phyloP scores from a whole-genome alignment of 192 early-diverging fungal genomes.

The Backusella australiensis region DNA sequence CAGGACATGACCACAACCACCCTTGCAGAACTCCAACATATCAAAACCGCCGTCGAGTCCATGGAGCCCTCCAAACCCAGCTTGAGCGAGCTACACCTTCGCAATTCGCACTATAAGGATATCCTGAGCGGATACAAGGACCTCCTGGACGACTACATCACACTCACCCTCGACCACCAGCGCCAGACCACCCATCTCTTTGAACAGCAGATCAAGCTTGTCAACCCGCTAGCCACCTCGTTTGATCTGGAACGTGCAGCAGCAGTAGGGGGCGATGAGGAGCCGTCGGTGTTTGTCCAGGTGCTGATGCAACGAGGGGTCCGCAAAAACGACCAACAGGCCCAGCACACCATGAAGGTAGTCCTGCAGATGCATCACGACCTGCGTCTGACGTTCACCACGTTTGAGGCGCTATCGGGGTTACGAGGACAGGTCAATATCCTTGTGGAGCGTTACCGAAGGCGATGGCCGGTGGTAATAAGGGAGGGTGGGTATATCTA shows the following conservation, averaged over 20 bases:
- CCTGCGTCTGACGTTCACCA: not conserved
- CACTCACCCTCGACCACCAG: not conserved
- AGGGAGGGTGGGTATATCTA: not conserved
- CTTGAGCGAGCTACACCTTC: not conserved
- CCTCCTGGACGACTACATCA: not conserved
- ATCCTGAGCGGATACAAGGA: slow-evolving; percentile 2
- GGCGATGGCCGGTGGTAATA: not conserved
- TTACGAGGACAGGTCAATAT: not conserved
- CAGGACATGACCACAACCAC: not conserved
- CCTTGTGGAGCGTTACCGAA: not conserved
- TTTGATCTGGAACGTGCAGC: slow-evolving; percentile 5
- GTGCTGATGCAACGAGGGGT: slow-evolving; percentile 5
- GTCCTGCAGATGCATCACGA: not conserved
- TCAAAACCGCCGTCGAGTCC: not conserved
- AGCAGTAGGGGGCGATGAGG: not conserved
- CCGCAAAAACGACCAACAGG: not conserved
- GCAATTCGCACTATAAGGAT: not conserved
- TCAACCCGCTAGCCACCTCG: not conserved
- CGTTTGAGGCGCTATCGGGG: not conserved
- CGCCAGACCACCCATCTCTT: not conserved
- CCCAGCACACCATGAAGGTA: not conserved
- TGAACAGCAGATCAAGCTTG: not conserved
- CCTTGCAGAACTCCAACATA: not conserved
- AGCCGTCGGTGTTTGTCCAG: slow-evolving; percentile 1
- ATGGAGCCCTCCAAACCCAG: slow-evolving; percentile 9